Conservation (phyloP, 2,329 filamentous ascomycete genomes). For the Cytospora piceicola region DNA sequence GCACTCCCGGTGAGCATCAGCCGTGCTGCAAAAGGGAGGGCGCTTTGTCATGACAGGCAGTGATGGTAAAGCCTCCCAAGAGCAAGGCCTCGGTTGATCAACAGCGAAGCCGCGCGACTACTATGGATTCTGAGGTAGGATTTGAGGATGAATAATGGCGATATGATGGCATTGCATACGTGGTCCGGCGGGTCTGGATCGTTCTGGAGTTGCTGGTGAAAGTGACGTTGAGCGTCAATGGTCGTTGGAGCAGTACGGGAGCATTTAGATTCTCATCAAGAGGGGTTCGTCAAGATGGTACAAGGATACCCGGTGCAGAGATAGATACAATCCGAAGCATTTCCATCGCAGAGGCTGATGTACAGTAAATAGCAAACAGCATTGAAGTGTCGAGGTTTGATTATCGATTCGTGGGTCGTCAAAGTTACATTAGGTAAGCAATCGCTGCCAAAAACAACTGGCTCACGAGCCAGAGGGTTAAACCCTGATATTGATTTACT, state of each 20-base stretch:
- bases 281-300: slow-evolving; percentile 1
- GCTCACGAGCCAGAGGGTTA: not conserved
- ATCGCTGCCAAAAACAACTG: not conserved
- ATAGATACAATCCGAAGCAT: not conserved
- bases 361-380: not conserved
- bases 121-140: not conserved
- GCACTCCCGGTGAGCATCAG: slow-evolving; percentile 8
- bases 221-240: not conserved
- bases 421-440: not conserved
- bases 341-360: not conserved
- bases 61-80: not conserved
- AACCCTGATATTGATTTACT: not conserved
- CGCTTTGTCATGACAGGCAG: not conserved
- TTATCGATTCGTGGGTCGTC: not conserved
- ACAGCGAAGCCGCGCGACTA: not conserved
- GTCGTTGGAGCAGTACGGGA: not conserved
- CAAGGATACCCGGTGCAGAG: slow-evolving; percentile 19
- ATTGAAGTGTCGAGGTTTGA: not conserved
- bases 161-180: not conserved
- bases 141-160: not conserved
- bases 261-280: not conserved
- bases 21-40: not conserved
- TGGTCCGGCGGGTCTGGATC: slow-evolving; percentile 6
- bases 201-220: not conserved
- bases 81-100: not conserved